A percentile compares a stretch with the other conserved stretches of the same genome.
phyloP scores from a whole-genome alignment of 1,284 basidiomycete genomes.

The Puccinia polysora region DNA sequence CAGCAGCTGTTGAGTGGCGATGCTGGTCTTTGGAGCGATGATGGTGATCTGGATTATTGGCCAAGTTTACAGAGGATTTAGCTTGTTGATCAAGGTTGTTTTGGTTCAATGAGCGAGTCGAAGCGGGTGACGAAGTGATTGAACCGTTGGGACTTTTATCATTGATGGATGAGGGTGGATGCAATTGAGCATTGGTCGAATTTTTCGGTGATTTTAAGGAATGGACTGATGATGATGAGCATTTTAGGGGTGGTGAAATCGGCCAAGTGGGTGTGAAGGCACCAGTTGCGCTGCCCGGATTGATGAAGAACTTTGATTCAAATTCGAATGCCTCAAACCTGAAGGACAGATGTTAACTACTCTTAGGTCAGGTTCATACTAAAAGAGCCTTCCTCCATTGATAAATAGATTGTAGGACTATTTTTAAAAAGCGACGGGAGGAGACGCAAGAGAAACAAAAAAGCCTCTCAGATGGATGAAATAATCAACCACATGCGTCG shows the following conservation, averaged over 20 bases:
- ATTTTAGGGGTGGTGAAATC: conserved; percentile 9
- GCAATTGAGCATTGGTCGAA: not conserved
- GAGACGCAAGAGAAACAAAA: no score
- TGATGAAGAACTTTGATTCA: conserved; percentile 87
- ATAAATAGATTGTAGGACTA: no score
- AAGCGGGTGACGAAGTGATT: not conserved
- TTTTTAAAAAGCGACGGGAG: not conserved
- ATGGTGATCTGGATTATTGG: not conserved
- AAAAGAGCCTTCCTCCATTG: not conserved
- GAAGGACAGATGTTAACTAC: not conserved
- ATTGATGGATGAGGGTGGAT: conserved; percentile 27
- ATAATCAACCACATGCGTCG: no score
- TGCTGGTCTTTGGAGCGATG: not conserved
- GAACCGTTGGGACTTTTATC: conserved; percentile 25
- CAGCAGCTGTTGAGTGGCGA: not conserved
- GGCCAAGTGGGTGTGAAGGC: conserved; percentile 58
- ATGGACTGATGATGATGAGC: not conserved
- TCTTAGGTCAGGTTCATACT: no score
- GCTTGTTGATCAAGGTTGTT: not conserved
- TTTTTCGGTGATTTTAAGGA: conserved; percentile 24
- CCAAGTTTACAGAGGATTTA: conserved; percentile 2
- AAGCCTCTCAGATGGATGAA: no score
- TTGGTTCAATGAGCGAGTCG: not conserved
- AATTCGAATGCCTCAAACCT: conserved; percentile 92
- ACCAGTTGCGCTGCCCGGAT: conserved; percentile 90